Evolutionary conservation across 2,329 filamentous ascomycete species (phyloP), one percentile per base, ranked within the genome.

Genomic region (Ophiostoma sp.): DNA sequence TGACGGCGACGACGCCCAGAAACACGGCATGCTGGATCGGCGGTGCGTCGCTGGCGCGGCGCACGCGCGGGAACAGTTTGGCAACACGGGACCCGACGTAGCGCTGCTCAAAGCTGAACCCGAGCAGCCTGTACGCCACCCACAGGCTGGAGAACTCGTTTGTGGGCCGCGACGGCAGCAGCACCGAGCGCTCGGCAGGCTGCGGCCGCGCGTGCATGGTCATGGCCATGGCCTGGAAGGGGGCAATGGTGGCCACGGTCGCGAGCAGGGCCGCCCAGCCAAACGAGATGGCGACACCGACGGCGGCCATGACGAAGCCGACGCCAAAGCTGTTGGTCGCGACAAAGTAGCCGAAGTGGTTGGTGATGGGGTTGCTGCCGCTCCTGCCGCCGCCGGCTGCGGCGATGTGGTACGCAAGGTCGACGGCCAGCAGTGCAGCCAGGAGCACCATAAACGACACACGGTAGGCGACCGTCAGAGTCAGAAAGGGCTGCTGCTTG

Each of bases 61-160:
- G 48, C 27, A 60, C 23, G 44, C 41, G 65, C 33, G 67, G 57
- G 6, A 44, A 54, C 52, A 57, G 3, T 27, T 10, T 57, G 3
- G 15, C 17, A 1, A 57, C 11, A 0, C 52, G 8, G 8, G 52
- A 15, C 10, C 23, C n/a, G 23, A 4, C 13, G 52, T 27, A 57
- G 23, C 52, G 52, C 10, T 13, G 31, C 52, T 66, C 67, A 15
- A 39, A 27, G 27, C 60, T 39, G 15, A 64, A n/a, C 0, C 57
- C 57, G 15, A 48, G 36, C 67, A 71, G 64, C 4, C 73, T 66
- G 20, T 81, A 71, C 5, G 80, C 79, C 10, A 78, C 76, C 73
- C 78, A 77, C 72, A 86, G 71, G 0, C 82, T 83, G 0, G 79
- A 81, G 52, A 84, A 82, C 3, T 80, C 79, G 70, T 84, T 83